Evolutionary conservation across 148 eudicot species (phyloP).

Genomic region (Heliosperma pusillum): DNA sequence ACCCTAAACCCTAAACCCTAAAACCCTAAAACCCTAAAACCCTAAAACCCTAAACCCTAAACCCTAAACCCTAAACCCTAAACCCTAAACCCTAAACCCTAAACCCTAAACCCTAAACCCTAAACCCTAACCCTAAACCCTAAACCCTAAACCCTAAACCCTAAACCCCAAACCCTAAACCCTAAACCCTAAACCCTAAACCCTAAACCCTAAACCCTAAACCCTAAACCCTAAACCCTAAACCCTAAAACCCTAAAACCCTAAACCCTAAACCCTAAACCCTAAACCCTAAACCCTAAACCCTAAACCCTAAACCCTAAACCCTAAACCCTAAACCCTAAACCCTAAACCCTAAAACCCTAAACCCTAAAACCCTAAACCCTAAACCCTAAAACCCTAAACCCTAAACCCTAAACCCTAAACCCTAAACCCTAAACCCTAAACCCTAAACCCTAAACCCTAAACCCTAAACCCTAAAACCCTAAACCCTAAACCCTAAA

Average conservation of each 20-base stretch:
- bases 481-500: constrained; percentile 13
- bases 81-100: no score
- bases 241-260: constrained; percentile 17
- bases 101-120: no score
- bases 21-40: no score
- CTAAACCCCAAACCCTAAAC: no score
- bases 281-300: constrained; percentile 21
- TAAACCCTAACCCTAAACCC: no score
- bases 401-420: constrained; percentile 23
- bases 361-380: constrained; percentile 27
- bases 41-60: no score
- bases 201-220: constrained; percentile 23
- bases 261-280: constrained; percentile 25
- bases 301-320: constrained; percentile 21
- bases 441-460: constrained; percentile 20
- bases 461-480: constrained; percentile 5
- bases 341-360: constrained; percentile 23
- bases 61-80: no score
- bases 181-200: no score
- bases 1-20: no score
- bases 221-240: constrained; percentile 20
- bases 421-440: constrained; percentile 20
- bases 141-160: no score
- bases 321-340: constrained; percentile 22
- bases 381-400: constrained; percentile 27